Evolutionary conservation across 345 rosid genomes (phyloP), one percentile per base, ranked within the genome.

Genomic region (Hibiscus mutabilis): DNA sequence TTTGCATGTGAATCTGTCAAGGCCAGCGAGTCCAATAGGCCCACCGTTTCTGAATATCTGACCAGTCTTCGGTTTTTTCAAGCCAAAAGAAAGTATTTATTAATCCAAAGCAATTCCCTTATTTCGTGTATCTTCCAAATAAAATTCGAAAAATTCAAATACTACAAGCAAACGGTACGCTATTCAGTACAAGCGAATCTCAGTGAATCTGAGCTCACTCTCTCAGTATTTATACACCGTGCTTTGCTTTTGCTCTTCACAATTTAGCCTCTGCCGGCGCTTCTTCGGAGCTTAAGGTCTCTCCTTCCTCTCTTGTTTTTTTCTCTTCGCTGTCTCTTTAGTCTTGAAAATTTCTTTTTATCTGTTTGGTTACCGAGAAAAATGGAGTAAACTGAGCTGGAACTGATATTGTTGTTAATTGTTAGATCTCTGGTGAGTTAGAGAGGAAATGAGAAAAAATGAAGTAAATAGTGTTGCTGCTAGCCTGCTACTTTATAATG

Each of bases 11-110:
- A n/a, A n/a, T n/a, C n/a, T n/a, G n/a, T 15, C 52, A 47, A 53
- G 0, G 74, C 75, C 77, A 73, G 69, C 66, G 69, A 69, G 75
- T 72, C 56, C 35, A 6, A 18, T 4, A 4, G 62, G 52, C 63
- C 62, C 51, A 2, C 5, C 8, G 1, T 12, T 31, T 16, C 15
- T 49, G 19, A 14, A 3, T 49, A 5, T 18, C 49, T 31, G 77
- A 70, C 29, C 62, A 6, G 46, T 60, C 73, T 29, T 70, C 78
- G 71, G 35, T 73, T 55, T 76, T 75, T 58, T 52, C 70, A 33
- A 35, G 12, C n/a, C n/a, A n/a, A n/a, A n/a, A n/a, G n/a, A n/a
- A n/a, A n/a, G n/a, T n/a, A n/a, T n/a, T n/a, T n/a, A n/a, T n/a
- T 15, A 47, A 47, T 5, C 7, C 37, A 33, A 33, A 33, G 6